Conservation (phyloP, 2,329 filamentous ascomycete genomes). For the Pyrenophora graminea region DNA sequence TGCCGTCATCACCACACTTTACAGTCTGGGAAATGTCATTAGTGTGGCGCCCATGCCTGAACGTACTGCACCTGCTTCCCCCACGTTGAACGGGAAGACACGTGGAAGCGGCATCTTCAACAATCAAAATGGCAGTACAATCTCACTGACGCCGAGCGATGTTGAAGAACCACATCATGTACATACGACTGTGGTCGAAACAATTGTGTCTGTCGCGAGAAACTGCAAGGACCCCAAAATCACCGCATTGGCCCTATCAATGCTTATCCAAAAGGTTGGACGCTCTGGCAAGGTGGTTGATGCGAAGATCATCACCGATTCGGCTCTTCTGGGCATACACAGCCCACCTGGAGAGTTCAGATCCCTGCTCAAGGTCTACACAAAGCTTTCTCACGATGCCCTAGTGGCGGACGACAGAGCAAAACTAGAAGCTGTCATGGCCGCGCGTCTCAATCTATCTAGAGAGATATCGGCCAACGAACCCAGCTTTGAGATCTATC, state of each 20-base stretch:
- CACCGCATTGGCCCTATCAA: constrained; percentile 87
- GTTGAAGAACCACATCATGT: constrained; percentile 79
- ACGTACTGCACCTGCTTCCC: constrained; percentile 51
- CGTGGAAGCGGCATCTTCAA: constrained; percentile 41
- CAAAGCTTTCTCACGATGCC: constrained; percentile 73
- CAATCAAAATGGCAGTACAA: constrained; percentile 70
- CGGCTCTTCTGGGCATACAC: constrained; percentile 74
- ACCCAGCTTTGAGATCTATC: constrained; percentile 78
- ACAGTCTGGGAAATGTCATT: constrained; percentile 93
- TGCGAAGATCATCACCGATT: constrained; percentile 80
- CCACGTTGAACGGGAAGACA: constrained; percentile 57
- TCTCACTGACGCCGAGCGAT: constrained; percentile 74
- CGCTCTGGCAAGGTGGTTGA: constrained; percentile 82
- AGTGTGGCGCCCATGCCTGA: constrained; percentile 68
- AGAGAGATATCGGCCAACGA: constrained; percentile 69
- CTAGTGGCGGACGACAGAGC: constrained; percentile 69
- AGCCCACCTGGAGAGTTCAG: constrained; percentile 83
- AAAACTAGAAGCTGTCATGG: constrained; percentile 75
- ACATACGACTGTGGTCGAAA: constrained; percentile 89
- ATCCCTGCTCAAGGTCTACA: constrained; percentile 81
- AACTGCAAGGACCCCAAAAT: constrained; percentile 88
- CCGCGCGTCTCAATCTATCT: constrained; percentile 79
- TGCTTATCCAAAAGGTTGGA: constrained; percentile 93
- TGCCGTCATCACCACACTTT: constrained; percentile 90
- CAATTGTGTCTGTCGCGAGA: constrained; percentile 86